These are phyloP conservation scores for Pleoardoris graminearum DNA, from an alignment of 2,329 filamentous ascomycete species.

Conservation along the genomic window DNA sequence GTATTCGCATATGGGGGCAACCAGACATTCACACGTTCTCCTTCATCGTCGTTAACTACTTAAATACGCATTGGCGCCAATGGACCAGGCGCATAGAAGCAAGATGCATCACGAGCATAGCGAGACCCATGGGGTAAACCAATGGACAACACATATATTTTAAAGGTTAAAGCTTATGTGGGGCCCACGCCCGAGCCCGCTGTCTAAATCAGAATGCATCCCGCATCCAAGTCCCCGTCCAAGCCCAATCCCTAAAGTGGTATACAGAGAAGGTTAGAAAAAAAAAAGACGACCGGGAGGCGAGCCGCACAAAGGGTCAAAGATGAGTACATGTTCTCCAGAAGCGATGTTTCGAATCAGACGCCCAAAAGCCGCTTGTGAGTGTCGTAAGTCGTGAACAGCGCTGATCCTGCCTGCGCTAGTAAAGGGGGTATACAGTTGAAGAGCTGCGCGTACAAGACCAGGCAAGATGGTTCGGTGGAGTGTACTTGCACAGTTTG, in stretches of 20 bases:
- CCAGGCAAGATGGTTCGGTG: constrained; percentile 8
- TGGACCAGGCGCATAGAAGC: too few species aligned
- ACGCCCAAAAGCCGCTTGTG: constrained; percentile 32
- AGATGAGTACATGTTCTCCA: constrained; percentile 19
- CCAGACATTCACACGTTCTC: too few species aligned
- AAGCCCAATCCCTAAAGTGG: constrained; percentile 20
- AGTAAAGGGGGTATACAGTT: constrained; percentile 38
- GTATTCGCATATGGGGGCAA: too few species aligned
- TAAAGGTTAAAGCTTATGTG: too few species aligned
- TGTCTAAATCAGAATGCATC: constrained; percentile 18
- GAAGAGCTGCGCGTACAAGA: constrained; percentile 30
- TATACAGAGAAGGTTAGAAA: constrained; percentile 30
- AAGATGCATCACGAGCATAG: background rate
- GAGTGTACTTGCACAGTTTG: constrained; percentile 21
- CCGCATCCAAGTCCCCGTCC: constrained; percentile 1
- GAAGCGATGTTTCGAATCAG: constrained; percentile 1
- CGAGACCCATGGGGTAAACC: background rate
- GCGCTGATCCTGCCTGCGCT: constrained; percentile 47
- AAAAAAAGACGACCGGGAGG: constrained; percentile 1
- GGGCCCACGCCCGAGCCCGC: constrained; percentile 16
- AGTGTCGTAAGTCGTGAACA: constrained; percentile 44
- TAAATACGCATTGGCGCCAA: too few species aligned
- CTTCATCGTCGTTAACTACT: too few species aligned
- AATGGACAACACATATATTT: constrained; percentile 6
- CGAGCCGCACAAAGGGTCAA: constrained; percentile 35